Percentiles rank a stretch among this genome's conserved stretches.
These are phyloP conservation scores for Salix dunnii DNA, from an alignment of 345 rosid genomes.

Conservation along the genomic window DNA sequence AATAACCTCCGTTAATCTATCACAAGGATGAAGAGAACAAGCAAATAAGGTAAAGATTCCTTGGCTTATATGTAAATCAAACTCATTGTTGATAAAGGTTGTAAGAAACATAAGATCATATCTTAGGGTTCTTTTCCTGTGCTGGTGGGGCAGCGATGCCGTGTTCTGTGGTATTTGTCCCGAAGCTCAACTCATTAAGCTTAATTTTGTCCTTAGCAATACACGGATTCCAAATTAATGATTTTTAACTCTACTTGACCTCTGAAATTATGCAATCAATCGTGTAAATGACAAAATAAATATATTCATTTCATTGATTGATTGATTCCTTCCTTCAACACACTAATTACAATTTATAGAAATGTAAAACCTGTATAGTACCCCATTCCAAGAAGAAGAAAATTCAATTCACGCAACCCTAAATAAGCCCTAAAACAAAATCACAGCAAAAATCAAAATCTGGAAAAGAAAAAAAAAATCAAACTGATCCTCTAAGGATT, in stretches of 20 bases:
- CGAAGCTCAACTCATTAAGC: neutral
- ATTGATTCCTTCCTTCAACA: conserved; percentile 8
- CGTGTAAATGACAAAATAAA: conserved; percentile 1
- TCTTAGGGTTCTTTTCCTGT: neutral
- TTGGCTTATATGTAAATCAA: neutral
- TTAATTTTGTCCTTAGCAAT: conserved; percentile 7
- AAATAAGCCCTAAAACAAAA: neutral
- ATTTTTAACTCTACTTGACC: neutral
- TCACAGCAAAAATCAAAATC: conserved; percentile 1
- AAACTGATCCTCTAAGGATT: neutral
- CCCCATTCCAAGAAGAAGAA: neutral
- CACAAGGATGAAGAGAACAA: neutral
- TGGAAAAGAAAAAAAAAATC: neutral
- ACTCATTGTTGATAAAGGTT: neutral
- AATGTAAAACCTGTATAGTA: neutral
- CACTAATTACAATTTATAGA: conserved; percentile 19
- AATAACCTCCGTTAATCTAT: neutral
- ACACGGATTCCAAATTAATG: conserved; percentile 6
- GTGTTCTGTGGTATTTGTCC: conserved; percentile 10
- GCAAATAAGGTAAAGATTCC: neutral
- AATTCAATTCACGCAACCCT: neutral
- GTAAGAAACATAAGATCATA: neutral
- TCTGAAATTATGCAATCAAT: conserved; percentile 2
- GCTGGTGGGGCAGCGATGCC: conserved; percentile 1
- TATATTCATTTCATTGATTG: neutral